Evolutionary conservation across 1,284 basidiomycete species (phyloP).

Genomic region (Exobasidium rhododendri): DNA sequence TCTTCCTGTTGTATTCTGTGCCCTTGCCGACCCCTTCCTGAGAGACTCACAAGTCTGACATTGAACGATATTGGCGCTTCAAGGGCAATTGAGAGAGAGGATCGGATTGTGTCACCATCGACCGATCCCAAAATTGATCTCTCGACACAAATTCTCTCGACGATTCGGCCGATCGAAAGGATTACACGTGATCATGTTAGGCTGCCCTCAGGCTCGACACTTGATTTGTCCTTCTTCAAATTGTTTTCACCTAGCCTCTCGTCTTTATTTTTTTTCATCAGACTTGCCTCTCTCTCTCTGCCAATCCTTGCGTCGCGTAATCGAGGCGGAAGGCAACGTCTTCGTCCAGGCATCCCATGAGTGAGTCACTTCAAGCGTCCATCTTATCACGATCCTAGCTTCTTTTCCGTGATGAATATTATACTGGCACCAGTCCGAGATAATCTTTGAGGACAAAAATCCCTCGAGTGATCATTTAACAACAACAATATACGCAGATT

Average conservation of each 20-base stretch:
- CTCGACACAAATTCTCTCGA: too few species aligned
- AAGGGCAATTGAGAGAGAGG: neutral
- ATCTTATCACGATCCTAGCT: neutral
- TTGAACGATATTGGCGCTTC: neutral
- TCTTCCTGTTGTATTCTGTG: too few species aligned
- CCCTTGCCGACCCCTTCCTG: too few species aligned
- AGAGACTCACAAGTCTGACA: too few species aligned
- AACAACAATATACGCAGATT: slow-evolving; percentile 17
- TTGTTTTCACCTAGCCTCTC: too few species aligned
- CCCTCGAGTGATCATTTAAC: slow-evolving; percentile 2
- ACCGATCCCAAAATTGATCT: too few species aligned
- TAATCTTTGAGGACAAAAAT: slow-evolving; percentile 12
- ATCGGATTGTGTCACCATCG: neutral
- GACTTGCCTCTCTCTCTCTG: neutral
- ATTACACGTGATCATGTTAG: too few species aligned
- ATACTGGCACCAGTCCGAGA: slow-evolving; percentile 20
- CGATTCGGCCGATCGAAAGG: too few species aligned
- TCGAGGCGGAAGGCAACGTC: neutral
- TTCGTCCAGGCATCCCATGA: neutral
- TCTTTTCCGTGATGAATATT: neutral
- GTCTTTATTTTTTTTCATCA: too few species aligned
- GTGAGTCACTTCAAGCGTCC: neutral
- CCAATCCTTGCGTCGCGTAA: neutral
- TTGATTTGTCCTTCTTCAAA: too few species aligned
- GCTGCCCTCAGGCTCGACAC: too few species aligned